phyloP scores from a whole-genome alignment of 768 basidiomycete species.

The Mycena maculata region DNA sequence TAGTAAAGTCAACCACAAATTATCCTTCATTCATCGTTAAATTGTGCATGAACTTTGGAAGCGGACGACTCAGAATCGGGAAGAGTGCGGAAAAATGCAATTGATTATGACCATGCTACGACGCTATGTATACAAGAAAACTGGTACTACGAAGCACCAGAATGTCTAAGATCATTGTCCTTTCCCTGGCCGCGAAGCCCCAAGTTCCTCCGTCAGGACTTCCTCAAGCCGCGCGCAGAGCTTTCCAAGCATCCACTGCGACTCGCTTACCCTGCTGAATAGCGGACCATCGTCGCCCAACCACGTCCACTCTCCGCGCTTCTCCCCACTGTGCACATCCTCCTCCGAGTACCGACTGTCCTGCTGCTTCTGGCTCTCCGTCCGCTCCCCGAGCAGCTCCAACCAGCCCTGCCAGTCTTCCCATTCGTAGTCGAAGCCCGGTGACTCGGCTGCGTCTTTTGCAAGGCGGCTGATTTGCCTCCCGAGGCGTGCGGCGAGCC shows the following conservation, averaged over 20 bases:
- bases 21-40: too few species aligned
- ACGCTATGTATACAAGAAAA: too few species aligned
- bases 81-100: too few species aligned
- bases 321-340: conserved; percentile 27
- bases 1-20: too few species aligned
- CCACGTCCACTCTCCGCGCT: conserved; percentile 49
- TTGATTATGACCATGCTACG: too few species aligned
- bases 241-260: conserved; percentile 52
- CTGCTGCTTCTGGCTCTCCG: conserved; percentile 31
- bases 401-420: conserved; percentile 51
- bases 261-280: conserved; percentile 49
- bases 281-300: conserved; percentile 54
- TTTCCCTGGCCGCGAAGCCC: background rate
- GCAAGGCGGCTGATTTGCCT: conserved; percentile 46
- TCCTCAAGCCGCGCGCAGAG: conserved; percentile 49
- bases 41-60: too few species aligned
- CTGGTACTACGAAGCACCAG: too few species aligned
- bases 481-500: conserved; percentile 45
- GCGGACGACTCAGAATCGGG: too few species aligned
- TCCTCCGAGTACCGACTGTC: background rate
- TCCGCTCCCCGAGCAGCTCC: conserved; percentile 40
- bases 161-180: background rate
- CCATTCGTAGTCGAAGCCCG: conserved; percentile 48
- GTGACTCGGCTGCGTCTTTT: conserved; percentile 42
- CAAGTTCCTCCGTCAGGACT: conserved; percentile 42